Percentiles rank a stretch among this genome's conserved stretches.
phyloP scores from a whole-genome alignment of 345 rosid genomes.

The Salix udensis region DNA sequence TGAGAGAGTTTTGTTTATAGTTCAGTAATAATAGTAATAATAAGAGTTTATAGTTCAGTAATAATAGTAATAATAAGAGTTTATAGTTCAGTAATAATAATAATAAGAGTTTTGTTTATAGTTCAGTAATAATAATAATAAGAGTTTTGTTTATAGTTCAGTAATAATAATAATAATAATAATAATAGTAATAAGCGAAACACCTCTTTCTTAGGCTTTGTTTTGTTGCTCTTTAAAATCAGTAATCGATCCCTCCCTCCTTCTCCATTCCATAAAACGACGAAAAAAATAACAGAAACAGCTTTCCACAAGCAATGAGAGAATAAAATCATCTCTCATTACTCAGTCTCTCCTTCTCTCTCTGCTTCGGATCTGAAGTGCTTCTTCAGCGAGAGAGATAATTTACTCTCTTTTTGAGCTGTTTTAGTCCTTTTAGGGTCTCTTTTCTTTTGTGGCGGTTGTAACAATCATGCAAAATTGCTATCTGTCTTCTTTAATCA shows the following conservation, averaged over 20 bases:
- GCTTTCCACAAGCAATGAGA: not conserved
- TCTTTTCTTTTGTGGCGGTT: not conserved
- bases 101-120: too few relatives aligned
- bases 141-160: too few relatives aligned
- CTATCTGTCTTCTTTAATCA: slow-evolving; percentile 37
- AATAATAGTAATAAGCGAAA: too few relatives aligned
- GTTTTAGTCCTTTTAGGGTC: not conserved
- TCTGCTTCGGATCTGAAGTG: slow-evolving; percentile 52
- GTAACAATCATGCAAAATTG: slow-evolving; percentile 23
- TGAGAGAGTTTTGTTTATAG: too few relatives aligned
- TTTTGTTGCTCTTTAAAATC: not conserved
- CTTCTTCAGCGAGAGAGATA: slow-evolving; percentile 26
- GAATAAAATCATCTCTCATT: slow-evolving; percentile 19
- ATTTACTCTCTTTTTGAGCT: slow-evolving; percentile 23
- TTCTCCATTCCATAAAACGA: slow-evolving; percentile 21
- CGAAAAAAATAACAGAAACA: slow-evolving; percentile 24
- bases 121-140: too few relatives aligned
- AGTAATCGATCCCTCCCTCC: too few relatives aligned
- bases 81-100: too few relatives aligned
- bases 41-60: too few relatives aligned
- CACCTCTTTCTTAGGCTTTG: too few relatives aligned
- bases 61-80: too few relatives aligned
- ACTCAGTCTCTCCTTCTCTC: slow-evolving; percentile 8
- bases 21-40: too few relatives aligned
- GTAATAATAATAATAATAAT: too few relatives aligned